Base-by-base conservation (phyloP, 1,284 basidiomycete genomes). In the Marasmius tenuissimus region DNA sequence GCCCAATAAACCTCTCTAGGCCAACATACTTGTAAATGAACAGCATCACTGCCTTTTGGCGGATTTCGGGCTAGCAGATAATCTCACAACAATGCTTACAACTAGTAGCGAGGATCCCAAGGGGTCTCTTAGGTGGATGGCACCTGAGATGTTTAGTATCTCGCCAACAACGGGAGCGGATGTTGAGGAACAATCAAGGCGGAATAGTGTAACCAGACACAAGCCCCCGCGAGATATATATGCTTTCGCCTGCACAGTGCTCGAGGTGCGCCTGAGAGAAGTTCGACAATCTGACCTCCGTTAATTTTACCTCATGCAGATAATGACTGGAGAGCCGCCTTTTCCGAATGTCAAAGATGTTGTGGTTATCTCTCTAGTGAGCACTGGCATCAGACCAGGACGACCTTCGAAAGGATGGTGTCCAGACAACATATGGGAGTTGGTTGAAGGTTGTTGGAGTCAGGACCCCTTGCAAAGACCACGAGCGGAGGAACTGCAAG, bases 221-320 rank as follows among this genome's bases (percentile, higher is more conserved):
- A 49, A 39, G 22, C 47, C 39, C 3, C 37, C 52, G 2, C 22
- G 56, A 45, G 63, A 64, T 53, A 57, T 64, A 38, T 64, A 59
- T 57, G 59, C 63, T 12, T 57, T 59, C 37, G 63, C 37, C 7
- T 64, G 63, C 37, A 64, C 63, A 4, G 52, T 62, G 10, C 22
- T 59, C n/a, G 63, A 64, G 63, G 63, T 63, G 40, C 6, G 45
- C 37, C 35, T 20, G 16, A 40, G 16, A 47, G 38, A 9, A 48
- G 12, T 7, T 27, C 9, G 9, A 40, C 39, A 40, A 40, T n/a
- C 39, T 40, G 39, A 40, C 39, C 16, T 40, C 39, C 39, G n/a
- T n/a, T n/a, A n/a, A n/a, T n/a, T 40, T 40, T 40, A 9, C 16
- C 16, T 40, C 9, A 40, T 9, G 9, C 39, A 40, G 39, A 40